Base-by-base conservation (phyloP, 1,284 basidiomycete species). In the Cryptococcus deneoformans region DNA sequence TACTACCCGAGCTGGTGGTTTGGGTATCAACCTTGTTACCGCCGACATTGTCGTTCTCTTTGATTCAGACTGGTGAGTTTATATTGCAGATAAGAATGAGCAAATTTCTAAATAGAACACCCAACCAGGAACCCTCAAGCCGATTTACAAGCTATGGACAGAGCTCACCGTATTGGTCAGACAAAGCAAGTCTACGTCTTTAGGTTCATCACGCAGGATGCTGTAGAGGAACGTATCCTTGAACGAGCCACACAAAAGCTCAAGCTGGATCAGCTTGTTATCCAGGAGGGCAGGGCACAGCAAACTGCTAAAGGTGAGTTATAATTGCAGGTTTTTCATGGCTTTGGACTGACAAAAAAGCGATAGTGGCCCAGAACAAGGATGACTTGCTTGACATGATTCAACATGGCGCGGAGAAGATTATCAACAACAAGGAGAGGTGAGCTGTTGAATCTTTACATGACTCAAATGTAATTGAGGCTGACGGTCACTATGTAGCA, bases 131-230 rank as follows among this genome's bases (percentile, higher is more conserved):
- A 99, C 77, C 95, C 96, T 1, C 95, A 99, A 79, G 95, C 95
- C 4, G 96, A 99, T 81, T 77, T 99, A 56, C 96, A 99, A 76
- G 96, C 96, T 6, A 98, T 99, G 96, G 95, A 99, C 75, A 90
- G 95, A 64, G 95, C 95, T 0, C 95, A 99, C 79, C 90, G 95
- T 66, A 98, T 99, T 62, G 95, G 95, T 2, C 96, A 98, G 79
- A 98, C 90, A 51, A 98, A 98, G 79, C 95, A 99, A 77, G 95
- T 98, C 16, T 96, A 95, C 70, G 96, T 99, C 1, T 99, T 94
- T 82, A 83, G 95, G 34, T 98, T 99, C 76, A 90, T 99, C 68
- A 98, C 96, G 0, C 93, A 97, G 74, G 82, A 89, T 52, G 94
- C 92, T 50, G 93, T 99, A 35, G 96, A 99, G 78, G 96, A 99